Evolutionary conservation across 2,329 filamentous ascomycete genomes (phyloP), one percentile per base, ranked within the genome.

Genomic region (Apiospora phragmitis): DNA sequence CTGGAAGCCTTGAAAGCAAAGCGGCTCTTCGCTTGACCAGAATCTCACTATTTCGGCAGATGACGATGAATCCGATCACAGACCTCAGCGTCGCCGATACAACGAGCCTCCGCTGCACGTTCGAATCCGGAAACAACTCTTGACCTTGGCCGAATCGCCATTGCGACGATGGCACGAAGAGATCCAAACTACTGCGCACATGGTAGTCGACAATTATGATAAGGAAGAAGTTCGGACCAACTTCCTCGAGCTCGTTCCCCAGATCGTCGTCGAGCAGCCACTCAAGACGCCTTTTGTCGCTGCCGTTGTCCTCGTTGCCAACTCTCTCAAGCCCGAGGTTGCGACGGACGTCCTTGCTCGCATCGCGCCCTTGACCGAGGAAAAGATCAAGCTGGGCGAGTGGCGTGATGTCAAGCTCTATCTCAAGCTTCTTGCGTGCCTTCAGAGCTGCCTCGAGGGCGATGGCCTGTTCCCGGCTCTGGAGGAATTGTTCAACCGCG

Each of bases 251-350:
- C 87, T 97, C 41, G 85, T 91, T 9, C 83, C 95, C 71, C 93
- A 95, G 81, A 86, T 98, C 74, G 87, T 93, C 59, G 80, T 94
- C 45, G 96, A 99, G 83, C 96, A 99, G 83, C 96, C 96, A 1
- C 92, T 99, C 81, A 98, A 98, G 86, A 97, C 94, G n/a, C 95
- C 96, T 0, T 98, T 98, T 79, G 88, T 97, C 47, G 94, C 95
- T 12, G 94, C 93, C 26, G 91, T 95, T 18, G 88, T 97, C 59
- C 87, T 97, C 71, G 88, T 94, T 70, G 88, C 91, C 74, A 98
- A 98, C 83, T 88, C 89, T 35, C 83, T 93, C 76, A 94, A 94
- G 78, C 86, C 92, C 5, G 93, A 96, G 74, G 86, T 97, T 45
- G 89, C 92, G 42, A 86, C 87, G 47, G 89, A 94, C 73, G 85